Percentiles rank a stretch among this genome's conserved stretches.
These are phyloP conservation scores for Sugiyamaella floridensis DNA, from an alignment of 805 yeast species.

Conservation along the genomic window DNA sequence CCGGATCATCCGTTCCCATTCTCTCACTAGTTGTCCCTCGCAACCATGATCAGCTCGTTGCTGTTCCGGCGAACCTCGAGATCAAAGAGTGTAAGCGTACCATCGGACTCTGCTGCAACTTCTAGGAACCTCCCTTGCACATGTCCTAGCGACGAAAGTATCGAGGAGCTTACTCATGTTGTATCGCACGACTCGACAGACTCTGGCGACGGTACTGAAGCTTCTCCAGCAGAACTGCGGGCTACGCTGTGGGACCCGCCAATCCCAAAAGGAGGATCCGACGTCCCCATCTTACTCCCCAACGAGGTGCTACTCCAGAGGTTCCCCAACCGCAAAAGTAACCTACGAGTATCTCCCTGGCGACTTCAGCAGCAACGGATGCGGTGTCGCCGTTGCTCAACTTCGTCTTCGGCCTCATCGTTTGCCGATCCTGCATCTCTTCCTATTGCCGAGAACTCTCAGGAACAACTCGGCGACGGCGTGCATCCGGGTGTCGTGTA, in stretches of 20 bases:
- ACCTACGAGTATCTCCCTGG: conserved; percentile 9
- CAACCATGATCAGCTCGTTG: neutral
- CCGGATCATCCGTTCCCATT: neutral
- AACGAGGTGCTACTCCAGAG: conserved; percentile 25
- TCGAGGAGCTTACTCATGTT: neutral
- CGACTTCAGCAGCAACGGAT: conserved; percentile 11
- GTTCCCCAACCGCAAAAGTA: conserved; percentile 21
- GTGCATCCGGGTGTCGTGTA: conserved; percentile 16
- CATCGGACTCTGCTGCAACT: neutral
- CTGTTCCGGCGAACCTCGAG: neutral
- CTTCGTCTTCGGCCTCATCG: neutral
- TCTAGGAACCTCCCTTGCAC: neutral
- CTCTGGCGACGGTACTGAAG: neutral
- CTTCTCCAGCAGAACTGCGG: neutral
- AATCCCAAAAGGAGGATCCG: conserved; percentile 21
- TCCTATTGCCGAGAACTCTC: conserved; percentile 7
- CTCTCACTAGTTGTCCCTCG: neutral
- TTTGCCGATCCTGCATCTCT: neutral
- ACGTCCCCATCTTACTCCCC: conserved; percentile 25
- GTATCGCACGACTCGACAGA: conserved; percentile 2
- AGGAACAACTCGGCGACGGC: conserved; percentile 13
- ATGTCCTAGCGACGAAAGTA: conserved; percentile 2
- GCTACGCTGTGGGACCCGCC: conserved; percentile 14
- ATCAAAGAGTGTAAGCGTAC: neutral
- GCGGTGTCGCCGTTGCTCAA: conserved; percentile 9